These are phyloP conservation scores for Pleurotus platypus DNA, from an alignment of 768 basidiomycete species.

Conservation along the genomic window DNA sequence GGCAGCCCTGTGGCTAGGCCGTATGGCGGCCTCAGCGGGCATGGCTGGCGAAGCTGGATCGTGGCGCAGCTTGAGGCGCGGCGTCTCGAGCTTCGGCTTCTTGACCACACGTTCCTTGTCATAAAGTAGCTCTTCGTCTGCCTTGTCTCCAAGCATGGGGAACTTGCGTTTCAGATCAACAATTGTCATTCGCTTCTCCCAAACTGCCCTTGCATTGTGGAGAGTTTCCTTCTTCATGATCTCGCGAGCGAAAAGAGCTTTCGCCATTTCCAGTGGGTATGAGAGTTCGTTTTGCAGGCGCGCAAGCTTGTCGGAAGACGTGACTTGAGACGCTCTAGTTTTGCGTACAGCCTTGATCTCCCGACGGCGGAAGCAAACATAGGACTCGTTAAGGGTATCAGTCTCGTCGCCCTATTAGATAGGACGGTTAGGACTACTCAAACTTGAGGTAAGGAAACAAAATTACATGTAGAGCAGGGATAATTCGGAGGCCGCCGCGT, in stretches of 20 bases:
- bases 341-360: conserved; percentile 94
- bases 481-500: conserved; percentile 79
- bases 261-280: conserved; percentile 70
- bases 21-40: conserved; percentile 48
- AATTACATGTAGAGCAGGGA: conserved; percentile 80
- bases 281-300: conserved; percentile 77
- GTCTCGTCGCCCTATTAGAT: conserved; percentile 74
- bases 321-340: conserved; percentile 87
- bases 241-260: conserved; percentile 68
- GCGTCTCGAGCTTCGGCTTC: conserved; percentile 45
- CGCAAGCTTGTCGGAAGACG: conserved; percentile 83
- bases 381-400: conserved; percentile 87
- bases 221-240: conserved; percentile 65
- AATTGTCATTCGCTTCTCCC: conserved; percentile 74
- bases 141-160: conserved; percentile 54
- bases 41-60: conserved; percentile 31
- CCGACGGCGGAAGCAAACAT: conserved; percentile 94
- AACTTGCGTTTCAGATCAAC: conserved; percentile 79
- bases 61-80: conserved; percentile 50
- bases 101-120: conserved; percentile 70
- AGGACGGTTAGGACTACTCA: conserved; percentile 6
- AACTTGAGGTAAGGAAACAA: conserved; percentile 3
- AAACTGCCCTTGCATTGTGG: conserved; percentile 58
- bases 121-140: conserved; percentile 67
- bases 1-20: conserved; percentile 63